Evolutionary conservation across 257 asterid genomes (phyloP), one percentile per base, ranked within the genome.

Genomic region (Paraleonurus japonicus): DNA sequence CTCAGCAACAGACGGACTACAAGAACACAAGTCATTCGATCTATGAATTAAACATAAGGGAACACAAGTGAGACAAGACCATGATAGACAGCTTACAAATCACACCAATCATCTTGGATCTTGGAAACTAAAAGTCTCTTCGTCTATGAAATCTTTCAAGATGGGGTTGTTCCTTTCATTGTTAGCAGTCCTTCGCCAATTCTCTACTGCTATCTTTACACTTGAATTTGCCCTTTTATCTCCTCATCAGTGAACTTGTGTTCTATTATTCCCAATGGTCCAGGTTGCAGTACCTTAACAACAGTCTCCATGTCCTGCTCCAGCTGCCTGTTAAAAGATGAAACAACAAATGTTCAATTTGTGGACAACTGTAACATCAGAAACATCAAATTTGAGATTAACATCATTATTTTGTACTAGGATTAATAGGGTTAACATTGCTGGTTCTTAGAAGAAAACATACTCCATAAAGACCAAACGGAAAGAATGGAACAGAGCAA

Each of bases 221-320:
- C 84, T 84, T 41, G 78, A 86, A 50, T 78, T 79, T 4, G 97
- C 97, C 73, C 70, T 81, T 41, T 70, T 57, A 93, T 85, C 89
- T 93, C 97, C 67, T 86, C 90, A 0, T 83, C 85, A 27, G 90
- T 79, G 81, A 90, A 93, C 81, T 89, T 89, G 92, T 89, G 98
- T 76, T 93, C 97, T 11, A 90, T 59, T 57, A 93, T 86, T 72
- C 98, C 98, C 83, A 93, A 65, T 4, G 97, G 97, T 16, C 98
- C 97, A 60, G 98, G 98, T 70, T 90, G 97, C 62, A 93, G 85
- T 27, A 85, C 95, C 74, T 75, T 87, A 66, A 87, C 88, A 32
- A 93, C 97, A 58, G 96, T 90, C 74, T 90, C 98, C 87, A 90
- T n/a, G 62, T 90, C 98, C 72, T 82, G 87, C 82, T 90, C 98